A percentile compares a stretch with the other conserved stretches of the same genome.
Evolutionary conservation across 176 grass and related monocot genomes (phyloP).

Genomic region (Alloteropsis semialata): DNA sequence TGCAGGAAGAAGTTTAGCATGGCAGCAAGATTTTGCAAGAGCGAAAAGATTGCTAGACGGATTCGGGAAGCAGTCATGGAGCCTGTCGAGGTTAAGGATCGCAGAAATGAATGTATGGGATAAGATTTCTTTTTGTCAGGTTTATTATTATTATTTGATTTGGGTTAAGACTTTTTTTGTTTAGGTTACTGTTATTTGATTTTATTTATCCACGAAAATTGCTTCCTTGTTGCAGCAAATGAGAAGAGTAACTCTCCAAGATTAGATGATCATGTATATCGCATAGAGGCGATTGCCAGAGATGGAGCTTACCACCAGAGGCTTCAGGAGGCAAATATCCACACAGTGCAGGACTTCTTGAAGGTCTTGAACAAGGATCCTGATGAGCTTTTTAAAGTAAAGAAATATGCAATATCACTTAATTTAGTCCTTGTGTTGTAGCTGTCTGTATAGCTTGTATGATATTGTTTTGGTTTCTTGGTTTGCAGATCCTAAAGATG

Average conservation of each 20-base stretch:
- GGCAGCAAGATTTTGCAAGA: slow-evolving; percentile 19
- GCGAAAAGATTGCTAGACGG: neutral
- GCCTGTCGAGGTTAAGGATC: slow-evolving; percentile 15
- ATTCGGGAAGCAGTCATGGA: slow-evolving; percentile 37
- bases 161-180: neutral
- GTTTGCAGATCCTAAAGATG: slow-evolving; percentile 23
- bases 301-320: slow-evolving; percentile 28
- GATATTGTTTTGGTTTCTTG: neutral
- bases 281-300: slow-evolving; percentile 27
- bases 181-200: neutral
- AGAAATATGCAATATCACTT: neutral
- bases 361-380: slow-evolving; percentile 22
- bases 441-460: neutral
- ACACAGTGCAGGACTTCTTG: slow-evolving; percentile 16
- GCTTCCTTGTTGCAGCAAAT: slow-evolving; percentile 4
- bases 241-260: slow-evolving; percentile 36
- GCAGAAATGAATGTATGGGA: slow-evolving; percentile 36
- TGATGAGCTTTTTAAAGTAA: slow-evolving; percentile 12
- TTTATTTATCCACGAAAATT: neutral
- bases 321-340: neutral
- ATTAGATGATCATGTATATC: slow-evolving; percentile 28
- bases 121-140: neutral
- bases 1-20: slow-evolving; percentile 17
- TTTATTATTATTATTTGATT: neutral
- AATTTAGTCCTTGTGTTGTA: neutral